phyloP scores from a whole-genome alignment of 2,329 filamentous ascomycete genomes.

The Penicillium sp. region DNA sequence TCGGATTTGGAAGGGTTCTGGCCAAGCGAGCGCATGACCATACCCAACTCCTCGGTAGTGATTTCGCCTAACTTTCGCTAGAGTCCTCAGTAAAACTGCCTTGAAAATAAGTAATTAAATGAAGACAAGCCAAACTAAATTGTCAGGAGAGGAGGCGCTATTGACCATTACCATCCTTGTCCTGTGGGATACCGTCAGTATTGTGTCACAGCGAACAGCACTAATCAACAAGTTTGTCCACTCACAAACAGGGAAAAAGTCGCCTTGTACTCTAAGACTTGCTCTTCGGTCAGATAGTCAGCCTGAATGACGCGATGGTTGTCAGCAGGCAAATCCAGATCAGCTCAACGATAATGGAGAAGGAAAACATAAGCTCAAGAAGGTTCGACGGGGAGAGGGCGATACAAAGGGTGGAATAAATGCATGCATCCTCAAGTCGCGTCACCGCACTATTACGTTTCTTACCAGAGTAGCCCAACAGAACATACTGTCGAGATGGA shows the following conservation, averaged over 20 bases:
- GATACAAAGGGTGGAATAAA: too few species aligned
- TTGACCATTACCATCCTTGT: conserved; percentile 90
- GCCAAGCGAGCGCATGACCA: conserved; percentile 86
- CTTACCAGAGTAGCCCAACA: too few species aligned
- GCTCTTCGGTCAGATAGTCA: conserved; percentile 98
- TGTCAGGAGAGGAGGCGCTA: conserved; percentile 33
- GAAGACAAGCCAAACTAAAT: background rate
- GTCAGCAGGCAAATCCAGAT: too few species aligned
- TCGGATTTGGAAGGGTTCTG: conserved; percentile 90
- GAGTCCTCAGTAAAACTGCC: background rate
- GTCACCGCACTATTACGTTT: too few species aligned
- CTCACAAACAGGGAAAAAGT: conserved; percentile 99
- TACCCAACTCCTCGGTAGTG: conserved; percentile 86
- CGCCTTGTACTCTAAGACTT: conserved; percentile 99
- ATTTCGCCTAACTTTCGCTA: conserved; percentile 68
- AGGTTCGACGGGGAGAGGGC: too few species aligned
- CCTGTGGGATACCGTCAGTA: conserved; percentile 51
- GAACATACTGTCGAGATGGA: too few species aligned
- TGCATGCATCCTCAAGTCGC: too few species aligned
- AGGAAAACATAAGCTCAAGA: too few species aligned
- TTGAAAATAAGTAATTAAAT: too few species aligned
- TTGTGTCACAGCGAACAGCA: conserved; percentile 7
- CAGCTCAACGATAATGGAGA: too few species aligned
- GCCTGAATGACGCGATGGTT: conserved; percentile 59
- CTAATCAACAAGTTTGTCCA: conserved; percentile 33